Percentiles rank a stretch among this genome's conserved stretches.
These are phyloP conservation scores for Lophiostoma macrostomum DNA, from an alignment of 495 filamentous ascomycete species.

Conservation along the genomic window DNA sequence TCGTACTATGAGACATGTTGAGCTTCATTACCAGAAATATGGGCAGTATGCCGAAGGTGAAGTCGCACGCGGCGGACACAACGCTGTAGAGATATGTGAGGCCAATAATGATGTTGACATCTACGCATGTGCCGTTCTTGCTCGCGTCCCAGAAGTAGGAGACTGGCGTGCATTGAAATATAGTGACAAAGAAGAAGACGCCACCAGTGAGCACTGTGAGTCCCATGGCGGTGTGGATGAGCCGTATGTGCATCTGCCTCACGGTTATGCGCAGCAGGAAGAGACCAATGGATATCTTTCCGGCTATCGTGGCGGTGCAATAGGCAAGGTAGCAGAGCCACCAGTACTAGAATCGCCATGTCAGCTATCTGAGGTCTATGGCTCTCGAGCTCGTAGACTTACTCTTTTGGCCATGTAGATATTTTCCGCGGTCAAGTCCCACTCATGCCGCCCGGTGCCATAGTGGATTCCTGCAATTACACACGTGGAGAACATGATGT, in stretches of 20 bases:
- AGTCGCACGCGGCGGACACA: constrained; percentile 41
- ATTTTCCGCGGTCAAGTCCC: not conserved
- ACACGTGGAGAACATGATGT: constrained; percentile 16
- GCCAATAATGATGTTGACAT: constrained; percentile 31
- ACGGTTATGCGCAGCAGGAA: constrained; percentile 44
- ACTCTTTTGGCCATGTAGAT: constrained; percentile 16
- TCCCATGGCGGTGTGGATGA: constrained; percentile 38
- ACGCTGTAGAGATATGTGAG: constrained; percentile 42
- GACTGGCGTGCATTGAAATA: constrained; percentile 45
- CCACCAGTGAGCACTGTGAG: constrained; percentile 35
- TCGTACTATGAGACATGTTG: constrained; percentile 29
- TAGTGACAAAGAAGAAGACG: constrained; percentile 44
- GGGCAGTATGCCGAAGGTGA: constrained; percentile 44
- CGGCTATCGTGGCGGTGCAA: constrained; percentile 36
- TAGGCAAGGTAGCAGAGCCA: constrained; percentile 21
- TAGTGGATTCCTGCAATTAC: constrained; percentile 11
- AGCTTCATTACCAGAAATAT: constrained; percentile 44
- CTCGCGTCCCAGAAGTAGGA: constrained; percentile 41
- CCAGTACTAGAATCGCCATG: constrained; percentile 10
- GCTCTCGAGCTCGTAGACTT: not conserved
- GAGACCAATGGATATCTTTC: constrained; percentile 43
- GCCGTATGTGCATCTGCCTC: constrained; percentile 34
- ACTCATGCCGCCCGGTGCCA: constrained; percentile 16
- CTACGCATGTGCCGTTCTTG: constrained; percentile 40
- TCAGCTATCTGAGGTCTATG: not conserved